phyloP scores from a whole-genome alignment of 495 filamentous ascomycete species.

The Hypoxylon trugodes region DNA sequence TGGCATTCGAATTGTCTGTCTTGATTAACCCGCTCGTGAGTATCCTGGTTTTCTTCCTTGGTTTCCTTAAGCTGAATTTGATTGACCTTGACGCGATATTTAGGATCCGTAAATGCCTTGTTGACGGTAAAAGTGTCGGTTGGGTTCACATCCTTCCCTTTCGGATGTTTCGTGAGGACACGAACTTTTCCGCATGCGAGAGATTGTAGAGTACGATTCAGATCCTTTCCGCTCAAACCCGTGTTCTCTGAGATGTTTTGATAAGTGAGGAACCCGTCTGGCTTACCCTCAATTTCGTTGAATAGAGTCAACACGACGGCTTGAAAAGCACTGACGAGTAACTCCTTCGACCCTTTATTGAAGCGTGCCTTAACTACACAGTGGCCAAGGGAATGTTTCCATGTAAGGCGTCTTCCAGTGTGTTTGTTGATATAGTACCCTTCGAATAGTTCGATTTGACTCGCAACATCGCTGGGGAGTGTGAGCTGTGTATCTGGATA shows the following conservation, averaged over 20 bases:
- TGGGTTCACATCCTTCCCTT: conserved; percentile 76
- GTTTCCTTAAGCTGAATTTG: conserved; percentile 98
- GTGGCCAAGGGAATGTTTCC: conserved; percentile 92
- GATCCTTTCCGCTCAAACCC: conserved; percentile 71
- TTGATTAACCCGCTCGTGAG: conserved; percentile 85
- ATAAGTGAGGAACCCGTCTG: conserved; percentile 65
- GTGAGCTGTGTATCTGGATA: conserved; percentile 83
- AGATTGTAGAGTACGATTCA: conserved; percentile 90
- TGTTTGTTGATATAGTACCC: conserved; percentile 86
- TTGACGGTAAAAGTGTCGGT: conserved; percentile 88
- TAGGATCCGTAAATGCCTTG: conserved; percentile 74
- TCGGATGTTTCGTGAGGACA: conserved; percentile 86
- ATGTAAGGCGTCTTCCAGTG: conserved; percentile 81
- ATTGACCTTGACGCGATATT: conserved; percentile 97
- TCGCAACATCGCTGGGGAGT: conserved; percentile 75
- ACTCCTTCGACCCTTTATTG: conserved; percentile 78
- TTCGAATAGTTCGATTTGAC: conserved; percentile 77
- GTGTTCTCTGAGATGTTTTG: conserved; percentile 73
- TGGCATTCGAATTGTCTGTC: conserved; percentile 96
- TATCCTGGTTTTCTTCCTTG: conserved; percentile 84
- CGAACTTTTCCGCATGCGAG: conserved; percentile 89
- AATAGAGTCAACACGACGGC: conserved; percentile 93
- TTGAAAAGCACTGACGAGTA: conserved; percentile 88
- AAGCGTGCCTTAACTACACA: conserved; percentile 84
- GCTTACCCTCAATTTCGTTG: conserved; percentile 70